Evolutionary conservation across 2,329 filamentous ascomycete species (phyloP).

Genomic region (Sporothrix sp.): DNA sequence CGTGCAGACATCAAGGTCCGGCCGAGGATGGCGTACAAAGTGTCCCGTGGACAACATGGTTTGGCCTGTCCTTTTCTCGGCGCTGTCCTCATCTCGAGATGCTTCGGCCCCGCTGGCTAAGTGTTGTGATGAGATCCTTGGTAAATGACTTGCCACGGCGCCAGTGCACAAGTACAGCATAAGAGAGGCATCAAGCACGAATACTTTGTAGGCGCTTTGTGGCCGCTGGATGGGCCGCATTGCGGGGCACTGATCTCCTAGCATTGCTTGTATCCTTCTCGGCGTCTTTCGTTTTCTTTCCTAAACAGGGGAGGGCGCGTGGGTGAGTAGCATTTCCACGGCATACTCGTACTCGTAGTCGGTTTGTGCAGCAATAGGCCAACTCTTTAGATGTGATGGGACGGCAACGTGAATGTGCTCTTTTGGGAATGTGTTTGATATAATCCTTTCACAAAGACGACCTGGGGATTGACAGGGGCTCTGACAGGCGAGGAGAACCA

Average conservation of each 20-base stretch:
- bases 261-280: no score
- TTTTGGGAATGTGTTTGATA: no score
- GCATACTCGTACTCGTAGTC: background rate
- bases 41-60: background rate
- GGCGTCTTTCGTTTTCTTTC: background rate
- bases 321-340: background rate
- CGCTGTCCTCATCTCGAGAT: background rate
- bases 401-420: no score
- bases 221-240: background rate
- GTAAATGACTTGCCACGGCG: background rate
- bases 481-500: no score
- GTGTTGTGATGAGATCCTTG: no score
- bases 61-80: background rate
- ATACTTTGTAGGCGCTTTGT: no score
- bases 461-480: no score
- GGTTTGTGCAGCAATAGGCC: background rate
- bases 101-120: no score
- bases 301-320: background rate
- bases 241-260: no score
- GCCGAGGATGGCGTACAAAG: background rate
- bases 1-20: background rate
- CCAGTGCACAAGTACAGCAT: no score
- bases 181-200: background rate
- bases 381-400: no score
- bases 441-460: no score